phyloP scores from a whole-genome alignment of 2,329 filamentous ascomycete species.

The Pseudogymnoascus sp. region DNA sequence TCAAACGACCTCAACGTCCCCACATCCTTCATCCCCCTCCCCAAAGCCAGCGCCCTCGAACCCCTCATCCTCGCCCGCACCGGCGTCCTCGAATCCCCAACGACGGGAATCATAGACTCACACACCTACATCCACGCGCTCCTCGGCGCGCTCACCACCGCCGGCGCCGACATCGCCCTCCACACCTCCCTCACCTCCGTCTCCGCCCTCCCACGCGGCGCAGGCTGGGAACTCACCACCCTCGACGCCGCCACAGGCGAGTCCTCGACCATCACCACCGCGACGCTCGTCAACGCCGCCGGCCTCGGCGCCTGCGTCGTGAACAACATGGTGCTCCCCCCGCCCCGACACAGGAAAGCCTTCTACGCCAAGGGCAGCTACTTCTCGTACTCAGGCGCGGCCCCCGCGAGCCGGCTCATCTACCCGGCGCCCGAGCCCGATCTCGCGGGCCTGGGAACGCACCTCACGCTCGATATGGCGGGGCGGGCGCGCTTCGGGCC shows the following conservation, averaged over 20 bases:
- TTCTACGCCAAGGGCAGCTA: conserved; percentile 94
- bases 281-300: conserved; percentile 76
- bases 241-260: conserved; percentile 39
- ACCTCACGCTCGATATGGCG: conserved; percentile 81
- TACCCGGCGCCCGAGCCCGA: conserved; percentile 83
- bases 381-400: conserved; percentile 67
- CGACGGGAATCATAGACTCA: conserved; percentile 84
- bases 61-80: conserved; percentile 64
- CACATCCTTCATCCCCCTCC: conserved; percentile 56
- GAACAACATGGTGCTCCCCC: conserved; percentile 71
- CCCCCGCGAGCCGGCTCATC: conserved; percentile 66
- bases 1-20: conserved; percentile 49
- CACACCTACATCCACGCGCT: conserved; percentile 79
- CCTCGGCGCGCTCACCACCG: conserved; percentile 66
- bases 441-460: conserved; percentile 78
- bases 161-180: conserved; percentile 66
- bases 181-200: conserved; percentile 57
- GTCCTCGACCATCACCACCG: conserved; percentile 55
- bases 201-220: conserved; percentile 22
- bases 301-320: conserved; percentile 69
- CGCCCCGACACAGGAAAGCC: conserved; percentile 46
- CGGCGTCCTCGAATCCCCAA: conserved; percentile 73
- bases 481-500: conserved; percentile 86
- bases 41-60: conserved; percentile 57
- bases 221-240: conserved; percentile 62